Percentiles rank a stretch among this genome's conserved stretches.
Conservation (phyloP, 768 basidiomycete species). For the Tulasnella sp. region DNA sequence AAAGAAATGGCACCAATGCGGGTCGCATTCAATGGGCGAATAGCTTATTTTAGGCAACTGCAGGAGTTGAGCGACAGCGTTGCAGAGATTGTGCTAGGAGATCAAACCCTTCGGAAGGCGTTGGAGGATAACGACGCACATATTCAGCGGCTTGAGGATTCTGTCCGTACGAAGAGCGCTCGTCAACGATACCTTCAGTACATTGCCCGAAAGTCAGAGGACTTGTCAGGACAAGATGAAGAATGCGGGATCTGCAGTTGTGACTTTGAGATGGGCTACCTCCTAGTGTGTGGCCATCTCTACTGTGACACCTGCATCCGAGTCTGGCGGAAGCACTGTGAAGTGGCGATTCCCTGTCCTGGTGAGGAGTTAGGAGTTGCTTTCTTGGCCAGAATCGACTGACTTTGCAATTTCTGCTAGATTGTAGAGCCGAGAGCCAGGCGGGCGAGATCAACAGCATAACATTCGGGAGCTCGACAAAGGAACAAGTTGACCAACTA, state of each 20-base stretch:
- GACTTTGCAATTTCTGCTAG: not conserved
- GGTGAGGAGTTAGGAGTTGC: conserved; percentile 41
- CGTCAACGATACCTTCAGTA: conserved; percentile 72
- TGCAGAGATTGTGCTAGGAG: conserved; percentile 57
- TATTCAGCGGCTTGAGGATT: conserved; percentile 47
- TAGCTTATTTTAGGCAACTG: conserved; percentile 55
- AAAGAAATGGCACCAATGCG: conserved; percentile 66
- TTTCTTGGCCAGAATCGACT: not conserved
- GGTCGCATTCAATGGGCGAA: conserved; percentile 67
- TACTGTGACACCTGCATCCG: conserved; percentile 56
- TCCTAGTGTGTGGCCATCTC: conserved; percentile 35
- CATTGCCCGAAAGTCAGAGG: conserved; percentile 51
- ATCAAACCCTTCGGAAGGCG: conserved; percentile 41
- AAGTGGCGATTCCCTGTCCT: conserved; percentile 73
- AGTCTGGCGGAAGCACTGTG: conserved; percentile 60
- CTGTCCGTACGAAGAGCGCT: conserved; percentile 59
- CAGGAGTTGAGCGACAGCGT: conserved; percentile 91
- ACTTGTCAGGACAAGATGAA: conserved; percentile 52
- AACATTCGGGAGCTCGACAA: conserved; percentile 5
- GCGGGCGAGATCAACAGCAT: conserved; percentile 22
- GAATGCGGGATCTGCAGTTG: conserved; percentile 67
- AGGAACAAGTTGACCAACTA: not conserved
- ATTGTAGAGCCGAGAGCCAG: conserved; percentile 16
- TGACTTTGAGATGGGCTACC: conserved; percentile 65
- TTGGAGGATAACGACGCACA: conserved; percentile 46